Conservation (phyloP, 2,329 filamentous ascomycete genomes). For the Penicillium decumbens region DNA sequence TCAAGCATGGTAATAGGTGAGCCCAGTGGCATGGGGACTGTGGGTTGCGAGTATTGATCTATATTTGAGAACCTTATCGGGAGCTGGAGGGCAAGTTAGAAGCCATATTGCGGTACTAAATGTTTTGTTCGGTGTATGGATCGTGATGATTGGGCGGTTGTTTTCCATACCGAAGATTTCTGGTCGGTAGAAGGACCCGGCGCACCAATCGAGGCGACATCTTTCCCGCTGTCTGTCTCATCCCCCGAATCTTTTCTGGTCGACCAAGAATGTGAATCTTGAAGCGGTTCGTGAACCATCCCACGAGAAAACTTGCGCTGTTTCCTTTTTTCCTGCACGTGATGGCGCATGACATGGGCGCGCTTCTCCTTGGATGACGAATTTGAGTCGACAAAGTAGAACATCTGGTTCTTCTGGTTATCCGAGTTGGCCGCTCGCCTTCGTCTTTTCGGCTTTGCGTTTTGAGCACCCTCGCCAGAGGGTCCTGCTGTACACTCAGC, state of each 20-base stretch:
- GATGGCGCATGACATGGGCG: conserved; percentile 44
- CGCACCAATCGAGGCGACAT: not conserved
- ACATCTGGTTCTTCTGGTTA: conserved; percentile 30
- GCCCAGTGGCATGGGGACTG: conserved; percentile 6
- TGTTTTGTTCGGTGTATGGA: not conserved
- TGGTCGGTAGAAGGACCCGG: conserved; percentile 1
- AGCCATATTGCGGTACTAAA: not conserved
- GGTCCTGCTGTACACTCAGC: conserved; percentile 13
- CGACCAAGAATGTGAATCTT: conserved; percentile 2
- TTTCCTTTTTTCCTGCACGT: conserved; percentile 41
- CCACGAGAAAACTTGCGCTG: conserved; percentile 28
- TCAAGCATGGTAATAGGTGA: conserved; percentile 28
- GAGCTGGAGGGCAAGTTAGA: conserved; percentile 12
- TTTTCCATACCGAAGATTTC: conserved; percentile 21
- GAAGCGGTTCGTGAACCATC: conserved; percentile 6
- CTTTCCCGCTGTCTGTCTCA: conserved; percentile 3
- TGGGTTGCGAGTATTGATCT: conserved; percentile 10
- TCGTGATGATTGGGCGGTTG: not conserved
- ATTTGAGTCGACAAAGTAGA: conserved; percentile 41
- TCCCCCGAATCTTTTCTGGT: conserved; percentile 8
- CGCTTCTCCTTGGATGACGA: conserved; percentile 42
- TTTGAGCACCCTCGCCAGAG: conserved; percentile 15
- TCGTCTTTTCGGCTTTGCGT: conserved; percentile 23
- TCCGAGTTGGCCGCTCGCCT: conserved; percentile 24
- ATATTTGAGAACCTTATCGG: conserved; percentile 13